Conservation (phyloP, 2,329 filamentous ascomycete species). For the Geosmithia morbida region DNA sequence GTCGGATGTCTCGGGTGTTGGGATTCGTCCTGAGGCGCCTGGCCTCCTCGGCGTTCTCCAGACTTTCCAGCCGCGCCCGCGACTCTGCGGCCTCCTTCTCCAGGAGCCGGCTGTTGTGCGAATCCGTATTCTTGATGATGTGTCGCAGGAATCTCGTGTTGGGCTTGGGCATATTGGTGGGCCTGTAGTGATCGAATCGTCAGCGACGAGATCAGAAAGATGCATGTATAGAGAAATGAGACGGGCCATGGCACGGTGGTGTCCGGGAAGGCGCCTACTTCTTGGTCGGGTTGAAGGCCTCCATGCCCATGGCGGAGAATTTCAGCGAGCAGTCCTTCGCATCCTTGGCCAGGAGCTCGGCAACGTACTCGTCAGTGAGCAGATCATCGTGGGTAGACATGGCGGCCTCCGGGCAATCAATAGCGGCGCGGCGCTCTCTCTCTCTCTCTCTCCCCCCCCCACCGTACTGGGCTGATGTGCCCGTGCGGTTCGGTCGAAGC, state of each 20-base stretch:
- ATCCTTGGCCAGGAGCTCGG: constrained; percentile 64
- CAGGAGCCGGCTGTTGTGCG: constrained; percentile 74
- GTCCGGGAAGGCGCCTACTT: constrained; percentile 19
- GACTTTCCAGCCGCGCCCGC: constrained; percentile 48
- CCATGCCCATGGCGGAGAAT: constrained; percentile 61
- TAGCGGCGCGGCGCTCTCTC: too few species aligned
- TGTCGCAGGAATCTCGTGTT: constrained; percentile 83
- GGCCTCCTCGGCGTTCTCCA: constrained; percentile 34
- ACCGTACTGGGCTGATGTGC: too few species aligned
- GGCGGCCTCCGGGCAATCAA: background rate
- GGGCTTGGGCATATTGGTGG: constrained; percentile 61
- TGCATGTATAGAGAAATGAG: background rate
- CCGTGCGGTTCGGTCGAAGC: too few species aligned
- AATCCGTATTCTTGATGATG: constrained; percentile 78
- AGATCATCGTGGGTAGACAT: constrained; percentile 31
- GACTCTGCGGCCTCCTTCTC: constrained; percentile 76
- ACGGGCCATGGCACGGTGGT: background rate
- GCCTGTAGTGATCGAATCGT: constrained; percentile 24
- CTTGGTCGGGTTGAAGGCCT: constrained; percentile 38
- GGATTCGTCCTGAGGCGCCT: constrained; percentile 29
- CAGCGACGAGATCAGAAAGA: background rate
- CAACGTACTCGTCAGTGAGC: constrained; percentile 65
- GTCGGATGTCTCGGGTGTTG: constrained; percentile 34
- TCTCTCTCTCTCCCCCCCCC: too few species aligned
- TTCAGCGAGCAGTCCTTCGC: constrained; percentile 59